phyloP scores from a whole-genome alignment of 371 early-diverging fungal species.

The Phascolomyces articulosus region DNA sequence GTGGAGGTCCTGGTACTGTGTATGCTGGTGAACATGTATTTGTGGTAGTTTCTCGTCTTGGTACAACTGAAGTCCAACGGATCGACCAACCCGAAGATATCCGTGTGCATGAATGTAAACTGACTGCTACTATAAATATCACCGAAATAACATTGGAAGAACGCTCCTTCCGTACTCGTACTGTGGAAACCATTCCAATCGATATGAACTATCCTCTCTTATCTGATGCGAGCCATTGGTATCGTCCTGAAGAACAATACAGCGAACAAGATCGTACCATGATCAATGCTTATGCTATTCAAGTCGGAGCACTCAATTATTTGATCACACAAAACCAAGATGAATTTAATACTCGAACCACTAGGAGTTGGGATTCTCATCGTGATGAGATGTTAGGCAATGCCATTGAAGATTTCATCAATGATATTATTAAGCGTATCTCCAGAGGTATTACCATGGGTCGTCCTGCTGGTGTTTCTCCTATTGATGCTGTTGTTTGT shows the following conservation, averaged over 20 bases:
- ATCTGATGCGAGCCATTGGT: conserved; percentile 5
- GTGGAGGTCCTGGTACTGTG: not conserved
- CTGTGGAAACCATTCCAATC: not conserved
- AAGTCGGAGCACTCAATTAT: conserved; percentile 6
- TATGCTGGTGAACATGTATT: conserved; percentile 14
- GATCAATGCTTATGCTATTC: conserved; percentile 15
- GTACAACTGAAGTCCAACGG: not conserved
- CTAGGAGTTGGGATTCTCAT: not conserved
- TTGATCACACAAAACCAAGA: not conserved
- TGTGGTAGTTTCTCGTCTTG: conserved; percentile 4
- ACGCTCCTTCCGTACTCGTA: too few species aligned
- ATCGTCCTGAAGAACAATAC: not conserved
- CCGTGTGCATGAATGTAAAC: conserved; percentile 8
- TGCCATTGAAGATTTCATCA: not conserved
- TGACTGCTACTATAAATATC: conserved; percentile 9
- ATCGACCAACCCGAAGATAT: too few species aligned
- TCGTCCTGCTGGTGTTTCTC: not conserved
- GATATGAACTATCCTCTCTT: conserved; percentile 10
- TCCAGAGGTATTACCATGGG: not conserved
- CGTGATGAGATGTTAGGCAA: not conserved
- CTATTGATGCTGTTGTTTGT: not conserved
- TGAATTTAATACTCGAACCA: not conserved
- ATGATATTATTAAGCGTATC: not conserved
- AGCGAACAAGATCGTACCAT: not conserved
- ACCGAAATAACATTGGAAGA: not conserved